Percentiles rank a stretch among this genome's conserved stretches.
These are phyloP conservation scores for Podospora appendiculata DNA, from an alignment of 495 filamentous ascomycete genomes.

Conservation along the genomic window DNA sequence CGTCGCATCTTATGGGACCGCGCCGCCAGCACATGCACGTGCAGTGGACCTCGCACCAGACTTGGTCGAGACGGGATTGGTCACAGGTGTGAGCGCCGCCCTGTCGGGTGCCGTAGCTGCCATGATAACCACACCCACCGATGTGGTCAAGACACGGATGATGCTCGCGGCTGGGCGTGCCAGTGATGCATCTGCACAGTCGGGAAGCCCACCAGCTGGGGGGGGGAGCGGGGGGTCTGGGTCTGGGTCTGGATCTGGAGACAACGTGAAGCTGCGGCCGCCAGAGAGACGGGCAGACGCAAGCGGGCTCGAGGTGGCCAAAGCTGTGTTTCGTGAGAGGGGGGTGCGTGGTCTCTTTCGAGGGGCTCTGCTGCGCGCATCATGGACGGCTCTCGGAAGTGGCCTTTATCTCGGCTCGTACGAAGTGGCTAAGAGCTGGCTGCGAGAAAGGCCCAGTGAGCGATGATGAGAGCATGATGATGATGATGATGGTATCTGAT, in stretches of 20 bases:
- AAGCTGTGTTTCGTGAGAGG: slow-evolving; percentile 50
- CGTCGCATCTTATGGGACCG: neutral
- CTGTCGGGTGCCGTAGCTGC: slow-evolving; percentile 62
- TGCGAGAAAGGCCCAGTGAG: slow-evolving; percentile 34
- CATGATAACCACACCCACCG: slow-evolving; percentile 69
- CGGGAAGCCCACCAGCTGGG: slow-evolving; percentile 13
- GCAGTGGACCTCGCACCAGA: slow-evolving; percentile 1
- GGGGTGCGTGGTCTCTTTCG: slow-evolving; percentile 69
- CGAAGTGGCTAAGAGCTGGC: slow-evolving; percentile 66
- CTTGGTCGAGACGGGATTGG: slow-evolving; percentile 52
- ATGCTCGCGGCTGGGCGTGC: slow-evolving; percentile 51
- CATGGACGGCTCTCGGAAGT: slow-evolving; percentile 74
- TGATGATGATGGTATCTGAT: too few species aligned
- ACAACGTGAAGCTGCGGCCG: neutral
- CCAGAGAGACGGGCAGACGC: neutral
- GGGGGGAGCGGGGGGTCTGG: slow-evolving; percentile 1
- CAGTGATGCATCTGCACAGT: slow-evolving; percentile 10
- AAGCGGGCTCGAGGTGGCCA: slow-evolving; percentile 49
- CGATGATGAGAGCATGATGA: neutral
- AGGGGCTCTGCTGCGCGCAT: slow-evolving; percentile 65
- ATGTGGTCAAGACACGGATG: slow-evolving; percentile 78
- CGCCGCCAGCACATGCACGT: slow-evolving; percentile 5
- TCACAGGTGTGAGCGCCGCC: slow-evolving; percentile 65
- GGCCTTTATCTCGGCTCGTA: slow-evolving; percentile 83
- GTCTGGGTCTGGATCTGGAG: too few species aligned